phyloP scores from a whole-genome alignment of 1,139 yeast genomes.

The Blastobotrys capitulatus region DNA sequence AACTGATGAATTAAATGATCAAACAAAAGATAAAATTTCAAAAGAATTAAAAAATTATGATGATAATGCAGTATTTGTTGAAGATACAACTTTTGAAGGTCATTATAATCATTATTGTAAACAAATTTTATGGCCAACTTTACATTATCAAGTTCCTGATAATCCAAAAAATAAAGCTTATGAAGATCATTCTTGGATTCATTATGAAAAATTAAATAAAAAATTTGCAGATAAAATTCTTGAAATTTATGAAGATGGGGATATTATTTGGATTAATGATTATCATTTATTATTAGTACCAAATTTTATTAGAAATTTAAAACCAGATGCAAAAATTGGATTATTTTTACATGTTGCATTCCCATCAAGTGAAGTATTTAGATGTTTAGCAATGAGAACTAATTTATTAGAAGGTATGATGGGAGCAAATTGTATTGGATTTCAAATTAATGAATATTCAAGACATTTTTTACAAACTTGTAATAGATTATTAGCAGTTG shows the following conservation, averaged over 20 bases:
- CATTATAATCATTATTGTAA: slow-evolving; percentile 89
- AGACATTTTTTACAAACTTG: slow-evolving; percentile 92
- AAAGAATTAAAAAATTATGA: slow-evolving; percentile 39
- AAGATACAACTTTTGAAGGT: slow-evolving; percentile 78
- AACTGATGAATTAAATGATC: slow-evolving; percentile 65
- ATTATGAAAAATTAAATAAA: slow-evolving; percentile 71
- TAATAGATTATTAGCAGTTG: slow-evolving; percentile 75
- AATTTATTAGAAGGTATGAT: slow-evolving; percentile 74
- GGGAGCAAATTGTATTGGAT: slow-evolving; percentile 83
- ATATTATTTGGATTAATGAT: slow-evolving; percentile 87
- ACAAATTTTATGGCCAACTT: slow-evolving; percentile 93
- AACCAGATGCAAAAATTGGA: slow-evolving; percentile 86
- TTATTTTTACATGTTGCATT: slow-evolving; percentile 90
- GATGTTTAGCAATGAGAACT: slow-evolving; percentile 86
- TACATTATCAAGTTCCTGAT: slow-evolving; percentile 95
- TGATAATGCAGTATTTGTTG: slow-evolving; percentile 64
- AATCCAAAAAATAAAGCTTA: slow-evolving; percentile 91
- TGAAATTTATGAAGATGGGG: slow-evolving; percentile 59
- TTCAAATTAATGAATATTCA: slow-evolving; percentile 90
- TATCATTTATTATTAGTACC: slow-evolving; percentile 88
- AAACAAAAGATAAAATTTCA: slow-evolving; percentile 46
- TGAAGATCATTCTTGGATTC: slow-evolving; percentile 92
- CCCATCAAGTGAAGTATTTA: slow-evolving; percentile 92
- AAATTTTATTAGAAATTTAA: slow-evolving; percentile 63
- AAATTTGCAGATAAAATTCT: slow-evolving; percentile 73